Evolutionary conservation across 2,329 filamentous ascomycete species (phyloP).

Genomic region (Penicillium sclerotigenum): DNA sequence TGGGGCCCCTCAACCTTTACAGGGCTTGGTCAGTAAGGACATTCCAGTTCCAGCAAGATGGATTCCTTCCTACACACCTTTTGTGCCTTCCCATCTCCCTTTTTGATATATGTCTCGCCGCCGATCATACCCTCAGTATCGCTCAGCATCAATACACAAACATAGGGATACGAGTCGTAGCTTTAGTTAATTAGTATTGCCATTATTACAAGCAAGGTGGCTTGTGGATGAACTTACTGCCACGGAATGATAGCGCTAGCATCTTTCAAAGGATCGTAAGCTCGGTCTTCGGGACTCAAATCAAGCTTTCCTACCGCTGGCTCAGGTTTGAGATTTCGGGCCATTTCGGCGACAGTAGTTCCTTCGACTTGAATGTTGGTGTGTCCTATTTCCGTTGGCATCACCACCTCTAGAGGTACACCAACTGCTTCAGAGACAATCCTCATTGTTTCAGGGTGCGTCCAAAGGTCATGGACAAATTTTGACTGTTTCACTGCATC

Average conservation of each 20-base stretch:
- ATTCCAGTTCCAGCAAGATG: neutral
- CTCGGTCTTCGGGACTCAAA: slow-evolving; percentile 10
- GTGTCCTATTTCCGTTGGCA: slow-evolving; percentile 27
- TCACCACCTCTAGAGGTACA: slow-evolving; percentile 21
- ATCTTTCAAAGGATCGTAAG: slow-evolving; percentile 20
- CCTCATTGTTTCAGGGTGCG: slow-evolving; percentile 21
- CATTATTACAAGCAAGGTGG: neutral
- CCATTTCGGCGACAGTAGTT: slow-evolving; percentile 14
- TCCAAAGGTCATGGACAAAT: slow-evolving; percentile 27
- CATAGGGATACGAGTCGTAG: slow-evolving; percentile 24
- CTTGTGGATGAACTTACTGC: slow-evolving; percentile 17
- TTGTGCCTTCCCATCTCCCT: slow-evolving; percentile 18
- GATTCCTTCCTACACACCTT: slow-evolving; percentile 1
- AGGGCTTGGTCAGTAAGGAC: neutral
- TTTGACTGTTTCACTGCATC: slow-evolving; percentile 20
- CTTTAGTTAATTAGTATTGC: neutral
- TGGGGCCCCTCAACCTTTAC: slow-evolving; percentile 8
- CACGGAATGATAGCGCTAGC: slow-evolving; percentile 20
- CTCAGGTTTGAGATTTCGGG: slow-evolving; percentile 14
- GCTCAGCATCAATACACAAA: slow-evolving; percentile 33
- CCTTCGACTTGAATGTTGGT: slow-evolving; percentile 26
- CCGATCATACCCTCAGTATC: slow-evolving; percentile 28
- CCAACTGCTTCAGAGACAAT: slow-evolving; percentile 23
- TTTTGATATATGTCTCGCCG: slow-evolving; percentile 29
- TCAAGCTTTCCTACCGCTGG: slow-evolving; percentile 15